Percentiles rank a stretch among this genome's conserved stretches.
Evolutionary conservation across 805 yeast species (phyloP).

Genomic region (Pichia deserticola): DNA sequence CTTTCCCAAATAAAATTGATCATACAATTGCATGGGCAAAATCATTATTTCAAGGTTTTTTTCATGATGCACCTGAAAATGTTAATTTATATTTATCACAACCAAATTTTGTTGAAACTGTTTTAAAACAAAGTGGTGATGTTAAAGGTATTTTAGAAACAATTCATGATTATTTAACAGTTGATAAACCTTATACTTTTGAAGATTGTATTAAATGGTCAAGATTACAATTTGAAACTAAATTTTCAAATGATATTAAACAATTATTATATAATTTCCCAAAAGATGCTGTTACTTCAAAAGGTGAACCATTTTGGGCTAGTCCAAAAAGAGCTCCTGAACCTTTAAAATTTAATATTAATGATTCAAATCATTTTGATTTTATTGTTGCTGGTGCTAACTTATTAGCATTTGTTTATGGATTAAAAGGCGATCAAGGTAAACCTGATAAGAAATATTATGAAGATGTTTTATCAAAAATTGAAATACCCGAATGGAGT

Average conservation of each 20-base stretch:
- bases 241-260: constrained; percentile 76
- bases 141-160: constrained; percentile 79
- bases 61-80: constrained; percentile 85
- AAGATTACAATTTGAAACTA: constrained; percentile 76
- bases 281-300: constrained; percentile 80
- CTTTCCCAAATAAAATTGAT: constrained; percentile 96
- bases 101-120: constrained; percentile 86
- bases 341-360: constrained; percentile 70
- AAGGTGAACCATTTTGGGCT: constrained; percentile 94
- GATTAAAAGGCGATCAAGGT: constrained; percentile 67
- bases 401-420: constrained; percentile 83
- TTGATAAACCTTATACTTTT: constrained; percentile 77
- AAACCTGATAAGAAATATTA: constrained; percentile 43
- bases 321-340: constrained; percentile 96
- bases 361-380: constrained; percentile 69
- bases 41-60: constrained; percentile 85
- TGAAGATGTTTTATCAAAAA: constrained; percentile 41
- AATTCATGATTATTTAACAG: constrained; percentile 60
- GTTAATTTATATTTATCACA: constrained; percentile 87
- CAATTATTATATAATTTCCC: constrained; percentile 95
- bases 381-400: constrained; percentile 88
- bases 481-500: constrained; percentile 54
- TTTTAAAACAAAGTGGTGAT: constrained; percentile 87
- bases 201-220: constrained; percentile 97
- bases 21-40: constrained; percentile 99